phyloP scores from a whole-genome alignment of 768 basidiomycete species.

The Chalciporus piperatus region DNA sequence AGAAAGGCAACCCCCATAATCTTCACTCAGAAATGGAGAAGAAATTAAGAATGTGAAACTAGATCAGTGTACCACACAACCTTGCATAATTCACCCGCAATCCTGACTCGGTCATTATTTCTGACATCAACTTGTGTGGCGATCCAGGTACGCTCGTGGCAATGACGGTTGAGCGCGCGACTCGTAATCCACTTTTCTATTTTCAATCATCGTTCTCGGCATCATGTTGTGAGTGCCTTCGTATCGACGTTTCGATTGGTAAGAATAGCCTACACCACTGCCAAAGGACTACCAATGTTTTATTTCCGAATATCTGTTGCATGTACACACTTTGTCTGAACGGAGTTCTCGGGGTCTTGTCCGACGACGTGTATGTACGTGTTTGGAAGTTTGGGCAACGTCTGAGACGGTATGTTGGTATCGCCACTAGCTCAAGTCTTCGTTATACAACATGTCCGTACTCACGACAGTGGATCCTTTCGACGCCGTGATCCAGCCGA shows the following conservation, averaged over 20 bases:
- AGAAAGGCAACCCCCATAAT: conserved; percentile 47
- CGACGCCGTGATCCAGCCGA: conserved; percentile 17
- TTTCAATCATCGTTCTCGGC: background rate
- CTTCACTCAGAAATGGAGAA: conserved; percentile 70
- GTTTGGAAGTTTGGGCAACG: conserved; percentile 17
- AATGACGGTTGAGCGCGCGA: too few species aligned
- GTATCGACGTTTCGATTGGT: too few species aligned
- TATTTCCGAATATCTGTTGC: too few species aligned
- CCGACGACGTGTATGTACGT: conserved; percentile 18
- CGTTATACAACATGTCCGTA: conserved; percentile 17
- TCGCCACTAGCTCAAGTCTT: background rate
- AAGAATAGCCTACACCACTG: too few species aligned
- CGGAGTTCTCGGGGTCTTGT: conserved; percentile 10
- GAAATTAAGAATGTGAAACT: conserved; percentile 44
- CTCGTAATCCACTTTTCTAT: too few species aligned
- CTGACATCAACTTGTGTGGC: too few species aligned
- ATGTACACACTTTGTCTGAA: background rate
- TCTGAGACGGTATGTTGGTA: background rate
- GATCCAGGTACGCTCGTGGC: too few species aligned
- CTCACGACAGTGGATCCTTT: conserved; percentile 21
- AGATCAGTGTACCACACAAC: conserved; percentile 9
- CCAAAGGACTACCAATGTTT: too few species aligned
- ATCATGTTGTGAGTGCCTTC: too few species aligned
- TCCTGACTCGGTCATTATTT: too few species aligned
- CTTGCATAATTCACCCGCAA: background rate